A percentile compares a stretch with the other conserved stretches of the same genome.
These are phyloP conservation scores for Sequoia sempervirens DNA, from an alignment of 75 land plant genomes.

Conservation along the genomic window DNA sequence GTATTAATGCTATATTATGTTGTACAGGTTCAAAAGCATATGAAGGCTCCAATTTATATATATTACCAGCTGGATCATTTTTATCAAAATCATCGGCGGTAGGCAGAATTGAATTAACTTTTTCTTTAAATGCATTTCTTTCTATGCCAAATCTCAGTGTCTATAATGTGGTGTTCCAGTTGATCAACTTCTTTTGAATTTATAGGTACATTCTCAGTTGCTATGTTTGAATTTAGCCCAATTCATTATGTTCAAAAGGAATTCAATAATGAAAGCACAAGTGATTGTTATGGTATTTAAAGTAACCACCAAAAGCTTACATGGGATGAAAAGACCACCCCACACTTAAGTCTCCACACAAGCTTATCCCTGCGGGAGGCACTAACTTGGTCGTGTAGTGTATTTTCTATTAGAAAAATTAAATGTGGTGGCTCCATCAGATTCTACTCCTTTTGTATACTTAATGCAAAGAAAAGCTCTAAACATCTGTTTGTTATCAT, in stretches of 20 bases:
- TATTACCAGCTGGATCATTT: slow-evolving; percentile 78
- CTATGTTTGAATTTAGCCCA: neutral
- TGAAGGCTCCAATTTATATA: slow-evolving; percentile 79
- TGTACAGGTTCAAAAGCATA: slow-evolving; percentile 48
- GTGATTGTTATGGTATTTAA: neutral
- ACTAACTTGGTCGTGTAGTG: neutral
- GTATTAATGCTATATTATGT: neutral
- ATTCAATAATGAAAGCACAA: neutral
- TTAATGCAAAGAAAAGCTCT: neutral
- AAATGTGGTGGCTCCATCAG: neutral
- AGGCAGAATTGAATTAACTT: neutral
- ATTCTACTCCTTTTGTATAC: neutral
- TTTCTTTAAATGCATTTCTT: neutral
- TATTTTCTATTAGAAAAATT: neutral
- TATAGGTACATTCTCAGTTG: neutral
- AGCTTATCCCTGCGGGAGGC: neutral
- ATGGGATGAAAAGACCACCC: neutral
- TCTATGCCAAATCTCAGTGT: neutral
- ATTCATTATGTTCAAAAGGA: neutral
- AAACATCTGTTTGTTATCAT: neutral
- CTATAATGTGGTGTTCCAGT: neutral
- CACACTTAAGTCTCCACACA: neutral
- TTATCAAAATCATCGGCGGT: slow-evolving; percentile 81
- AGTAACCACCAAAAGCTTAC: neutral
- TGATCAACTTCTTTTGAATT: neutral